Conservation (phyloP, 2,329 filamentous ascomycete species). For the Monilinia polystroma region DNA sequence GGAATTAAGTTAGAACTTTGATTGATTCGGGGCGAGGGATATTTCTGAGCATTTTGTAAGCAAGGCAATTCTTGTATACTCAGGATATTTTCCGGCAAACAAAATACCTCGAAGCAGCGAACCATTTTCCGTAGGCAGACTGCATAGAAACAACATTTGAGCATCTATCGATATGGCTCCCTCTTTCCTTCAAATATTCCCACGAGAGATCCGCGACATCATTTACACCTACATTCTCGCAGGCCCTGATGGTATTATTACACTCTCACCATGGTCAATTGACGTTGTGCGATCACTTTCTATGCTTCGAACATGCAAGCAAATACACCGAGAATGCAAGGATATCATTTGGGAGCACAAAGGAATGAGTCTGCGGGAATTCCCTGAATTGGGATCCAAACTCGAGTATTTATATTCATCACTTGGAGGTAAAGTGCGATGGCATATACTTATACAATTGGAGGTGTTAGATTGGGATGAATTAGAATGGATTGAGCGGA, state of each 20-base stretch:
- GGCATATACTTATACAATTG: constrained; percentile 33
- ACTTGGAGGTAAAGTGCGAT: background rate
- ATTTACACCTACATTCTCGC: constrained; percentile 36
- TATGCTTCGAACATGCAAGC: constrained; percentile 37
- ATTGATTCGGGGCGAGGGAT: background rate
- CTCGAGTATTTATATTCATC: constrained; percentile 20
- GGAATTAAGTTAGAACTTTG: background rate
- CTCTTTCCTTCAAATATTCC: constrained; percentile 33
- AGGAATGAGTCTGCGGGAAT: constrained; percentile 29
- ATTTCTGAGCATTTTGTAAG: background rate
- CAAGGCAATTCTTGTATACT: background rate
- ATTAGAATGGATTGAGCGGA: constrained; percentile 33
- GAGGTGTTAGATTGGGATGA: constrained; percentile 38
- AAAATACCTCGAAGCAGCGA: background rate
- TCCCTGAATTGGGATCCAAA: constrained; percentile 29
- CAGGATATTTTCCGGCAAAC: background rate
- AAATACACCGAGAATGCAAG: constrained; percentile 38
- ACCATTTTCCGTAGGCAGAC: no score
- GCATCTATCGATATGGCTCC: constrained; percentile 25
- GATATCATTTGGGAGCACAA: constrained; percentile 37
- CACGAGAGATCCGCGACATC: constrained; percentile 38
- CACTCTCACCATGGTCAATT: constrained; percentile 35
- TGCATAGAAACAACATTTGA: background rate
- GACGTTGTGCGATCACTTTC: constrained; percentile 34
- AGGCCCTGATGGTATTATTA: constrained; percentile 30